Conservation (phyloP, 345 rosid genomes). For the Syzygium grande region DNA sequence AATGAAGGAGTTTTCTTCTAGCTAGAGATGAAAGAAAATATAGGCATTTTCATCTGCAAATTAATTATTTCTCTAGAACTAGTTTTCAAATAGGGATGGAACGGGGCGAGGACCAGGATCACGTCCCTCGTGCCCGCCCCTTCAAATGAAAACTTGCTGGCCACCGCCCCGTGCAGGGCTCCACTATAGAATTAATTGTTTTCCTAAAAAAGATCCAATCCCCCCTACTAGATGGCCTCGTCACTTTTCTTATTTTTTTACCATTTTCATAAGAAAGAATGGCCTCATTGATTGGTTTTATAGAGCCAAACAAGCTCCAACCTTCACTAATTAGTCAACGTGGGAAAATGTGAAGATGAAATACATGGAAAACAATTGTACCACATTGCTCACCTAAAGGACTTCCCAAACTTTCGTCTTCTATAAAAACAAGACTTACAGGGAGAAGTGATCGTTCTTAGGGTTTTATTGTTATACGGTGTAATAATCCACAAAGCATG, state of each 20-base stretch:
- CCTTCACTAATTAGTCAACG: background rate
- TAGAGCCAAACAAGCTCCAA: background rate
- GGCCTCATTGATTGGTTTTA: background rate
- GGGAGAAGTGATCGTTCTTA: background rate
- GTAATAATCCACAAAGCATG: too few species aligned
- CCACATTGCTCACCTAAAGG: background rate
- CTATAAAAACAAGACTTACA: background rate
- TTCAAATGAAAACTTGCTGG: background rate
- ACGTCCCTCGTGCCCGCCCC: background rate
- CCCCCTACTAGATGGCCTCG: background rate
- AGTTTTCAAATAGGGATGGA: background rate
- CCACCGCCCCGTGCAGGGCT: background rate
- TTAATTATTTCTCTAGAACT: background rate
- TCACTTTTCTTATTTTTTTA: background rate
- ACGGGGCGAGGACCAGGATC: background rate
- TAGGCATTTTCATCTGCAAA: background rate
- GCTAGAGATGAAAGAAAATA: background rate
- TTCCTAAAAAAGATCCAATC: background rate
- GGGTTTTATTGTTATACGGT: background rate
- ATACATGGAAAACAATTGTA: background rate
- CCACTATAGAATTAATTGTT: background rate
- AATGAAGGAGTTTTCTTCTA: background rate
- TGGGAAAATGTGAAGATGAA: background rate
- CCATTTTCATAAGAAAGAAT: background rate
- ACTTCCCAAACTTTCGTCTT: background rate